Base-by-base conservation (phyloP, 1,284 basidiomycete species). In the Athelia psychrophila region DNA sequence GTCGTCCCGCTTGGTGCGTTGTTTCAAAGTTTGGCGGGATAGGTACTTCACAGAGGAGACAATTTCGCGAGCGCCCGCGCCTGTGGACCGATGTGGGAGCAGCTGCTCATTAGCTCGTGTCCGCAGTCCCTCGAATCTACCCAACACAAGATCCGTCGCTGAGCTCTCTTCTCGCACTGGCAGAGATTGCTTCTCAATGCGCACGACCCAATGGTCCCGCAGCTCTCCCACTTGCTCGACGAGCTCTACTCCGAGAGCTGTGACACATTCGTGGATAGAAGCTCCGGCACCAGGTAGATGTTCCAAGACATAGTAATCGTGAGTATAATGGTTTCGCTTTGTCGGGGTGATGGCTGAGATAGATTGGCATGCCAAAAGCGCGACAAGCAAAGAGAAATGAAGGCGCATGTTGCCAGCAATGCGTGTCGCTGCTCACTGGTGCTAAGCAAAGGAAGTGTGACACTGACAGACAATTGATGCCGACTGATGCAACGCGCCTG, bases 291-390 rank as follows among this genome's bases (percentile, higher is more conserved):
- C 63, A 48, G 88, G 81, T 59, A 80, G 71, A 64, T 93, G 82
- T 66, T 94, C 87, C 23, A 96, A 68, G 54, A 93, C 88, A 73
- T 95, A 96, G 74, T 99, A 99, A 60, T 89, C 79, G 70, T 98
- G 91, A 8, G 89, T 86, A 58, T 79, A 70, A 68, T 98, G 95
- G 42, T 73, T 70, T 46, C 78, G 78, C 61, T 73, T 80, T 55
- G 70, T 61, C 36, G 77, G 79, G 42, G 60, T 62, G 50, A 60
- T 44, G 19, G 54, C 48, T 18, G 45, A 58, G 38, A 58, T 61
- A 50, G 57, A 57, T 47, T 54, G 66, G 38, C 60, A 62, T n/a
- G 60, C 61, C 22, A 74, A 55, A 13, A 77, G 60, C 49, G 63
- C 56, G n/a, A 66, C 57, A 56, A 72, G 16, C 54, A 75, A 63